Evolutionary conservation across 441 rosid species (phyloP).

Genomic region (Capsella rubella): DNA sequence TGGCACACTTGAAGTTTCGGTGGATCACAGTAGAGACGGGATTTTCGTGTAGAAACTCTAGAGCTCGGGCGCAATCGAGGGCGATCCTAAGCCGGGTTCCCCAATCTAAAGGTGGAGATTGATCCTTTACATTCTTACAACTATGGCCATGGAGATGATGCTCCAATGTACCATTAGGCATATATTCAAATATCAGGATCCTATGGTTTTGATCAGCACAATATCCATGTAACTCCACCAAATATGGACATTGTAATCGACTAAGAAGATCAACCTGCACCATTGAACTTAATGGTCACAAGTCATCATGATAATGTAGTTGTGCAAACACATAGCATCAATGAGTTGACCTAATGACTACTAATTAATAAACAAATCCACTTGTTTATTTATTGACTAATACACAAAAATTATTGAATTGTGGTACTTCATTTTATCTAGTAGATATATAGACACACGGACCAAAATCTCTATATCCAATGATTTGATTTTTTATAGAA

Average conservation of each 20-base stretch:
- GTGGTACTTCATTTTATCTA: not conserved
- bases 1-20: constrained; percentile 83
- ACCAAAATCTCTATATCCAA: not conserved
- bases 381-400: not conserved
- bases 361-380: not conserved
- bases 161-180: constrained; percentile 78
- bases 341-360: not conserved
- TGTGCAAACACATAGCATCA: not conserved
- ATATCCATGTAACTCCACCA: constrained; percentile 87
- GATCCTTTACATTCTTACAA: constrained; percentile 36
- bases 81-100: constrained; percentile 76
- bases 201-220: constrained; percentile 94
- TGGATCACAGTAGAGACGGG: constrained; percentile 74
- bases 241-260: constrained; percentile 76
- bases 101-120: constrained; percentile 64
- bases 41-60: constrained; percentile 87
- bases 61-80: constrained; percentile 83
- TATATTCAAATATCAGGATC: constrained; percentile 70
- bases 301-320: not conserved
- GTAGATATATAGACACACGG: constrained; percentile 4
- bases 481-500: not conserved
- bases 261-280: constrained; percentile 91
- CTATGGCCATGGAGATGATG: constrained; percentile 57
- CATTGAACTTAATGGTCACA: not conserved
- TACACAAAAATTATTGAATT: not conserved